phyloP scores from a whole-genome alignment of 306 rosid genomes.

The Casuarina glauca region DNA sequence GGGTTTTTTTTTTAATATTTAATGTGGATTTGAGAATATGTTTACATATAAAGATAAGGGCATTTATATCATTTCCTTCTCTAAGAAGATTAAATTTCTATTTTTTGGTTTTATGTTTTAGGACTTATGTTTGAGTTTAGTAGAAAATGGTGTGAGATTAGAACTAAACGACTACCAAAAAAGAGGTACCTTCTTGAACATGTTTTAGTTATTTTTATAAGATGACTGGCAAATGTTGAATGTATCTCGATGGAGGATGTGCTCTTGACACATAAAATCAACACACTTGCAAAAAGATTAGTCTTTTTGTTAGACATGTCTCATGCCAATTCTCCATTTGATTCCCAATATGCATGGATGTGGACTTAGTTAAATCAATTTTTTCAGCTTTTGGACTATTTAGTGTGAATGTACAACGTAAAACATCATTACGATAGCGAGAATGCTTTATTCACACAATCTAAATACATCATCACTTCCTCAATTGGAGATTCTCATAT shows the following conservation, averaged over 20 bases:
- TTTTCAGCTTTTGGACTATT: neutral
- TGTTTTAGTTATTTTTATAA: constrained; percentile 16
- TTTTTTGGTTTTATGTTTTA: constrained; percentile 26
- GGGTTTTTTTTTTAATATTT: constrained; percentile 54
- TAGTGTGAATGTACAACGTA: neutral
- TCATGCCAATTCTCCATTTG: too few relatives aligned
- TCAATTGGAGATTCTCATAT: too few relatives aligned
- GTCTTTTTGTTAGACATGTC: neutral
- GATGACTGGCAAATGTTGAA: neutral
- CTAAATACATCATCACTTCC: neutral
- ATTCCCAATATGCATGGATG: neutral
- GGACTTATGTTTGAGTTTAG: constrained; percentile 87
- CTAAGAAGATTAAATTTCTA: neutral
- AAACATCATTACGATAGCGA: neutral
- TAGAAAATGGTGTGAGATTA: constrained; percentile 77
- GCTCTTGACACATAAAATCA: neutral
- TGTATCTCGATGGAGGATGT: neutral
- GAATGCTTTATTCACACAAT: neutral
- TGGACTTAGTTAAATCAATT: neutral
- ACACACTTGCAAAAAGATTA: neutral
- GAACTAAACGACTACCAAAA: constrained; percentile 94
- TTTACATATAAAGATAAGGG: neutral
- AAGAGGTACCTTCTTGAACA: constrained; percentile 57
- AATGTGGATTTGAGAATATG: neutral
- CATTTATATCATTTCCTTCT: neutral